A percentile compares a stretch with the other conserved stretches of the same genome.
These are phyloP conservation scores for Ogataea polymorpha DNA, from an alignment of 805 yeast species.

Conservation along the genomic window DNA sequence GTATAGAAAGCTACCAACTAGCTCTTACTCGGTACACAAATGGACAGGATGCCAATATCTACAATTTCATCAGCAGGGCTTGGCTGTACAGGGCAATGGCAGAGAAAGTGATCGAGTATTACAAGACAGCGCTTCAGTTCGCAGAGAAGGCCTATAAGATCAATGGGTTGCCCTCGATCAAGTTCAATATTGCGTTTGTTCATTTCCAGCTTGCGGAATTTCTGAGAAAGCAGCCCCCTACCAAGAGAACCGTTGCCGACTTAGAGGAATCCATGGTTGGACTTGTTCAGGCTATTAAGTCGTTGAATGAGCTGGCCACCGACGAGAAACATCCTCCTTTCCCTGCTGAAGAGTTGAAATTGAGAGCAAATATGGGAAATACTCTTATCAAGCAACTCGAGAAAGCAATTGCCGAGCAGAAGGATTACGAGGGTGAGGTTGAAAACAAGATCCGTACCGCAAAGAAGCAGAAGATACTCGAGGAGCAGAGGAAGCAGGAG, in stretches of 20 bases:
- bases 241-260: slow-evolving; percentile 59
- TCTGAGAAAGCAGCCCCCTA: slow-evolving; percentile 56
- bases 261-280: slow-evolving; percentile 55
- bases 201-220: slow-evolving; percentile 86
- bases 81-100: slow-evolving; percentile 78
- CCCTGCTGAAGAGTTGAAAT: slow-evolving; percentile 73
- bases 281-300: slow-evolving; percentile 57
- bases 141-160: slow-evolving; percentile 53
- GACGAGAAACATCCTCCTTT: slow-evolving; percentile 63
- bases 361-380: slow-evolving; percentile 84
- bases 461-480: slow-evolving; percentile 53
- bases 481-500: slow-evolving; percentile 44
- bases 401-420: slow-evolving; percentile 68
- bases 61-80: slow-evolving; percentile 77
- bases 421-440: slow-evolving; percentile 56
- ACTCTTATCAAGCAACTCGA: slow-evolving; percentile 72
- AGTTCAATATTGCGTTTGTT: slow-evolving; percentile 79
- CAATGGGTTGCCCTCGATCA: slow-evolving; percentile 44
- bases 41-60: slow-evolving; percentile 60
- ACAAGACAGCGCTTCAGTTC: slow-evolving; percentile 59
- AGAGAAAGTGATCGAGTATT: slow-evolving; percentile 62
- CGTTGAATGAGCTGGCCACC: slow-evolving; percentile 58
- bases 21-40: slow-evolving; percentile 67
- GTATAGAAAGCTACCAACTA: slow-evolving; percentile 84
- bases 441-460: slow-evolving; percentile 71